phyloP scores from a whole-genome alignment of 2,329 filamentous ascomycete species.

The Fusarium longipes region DNA sequence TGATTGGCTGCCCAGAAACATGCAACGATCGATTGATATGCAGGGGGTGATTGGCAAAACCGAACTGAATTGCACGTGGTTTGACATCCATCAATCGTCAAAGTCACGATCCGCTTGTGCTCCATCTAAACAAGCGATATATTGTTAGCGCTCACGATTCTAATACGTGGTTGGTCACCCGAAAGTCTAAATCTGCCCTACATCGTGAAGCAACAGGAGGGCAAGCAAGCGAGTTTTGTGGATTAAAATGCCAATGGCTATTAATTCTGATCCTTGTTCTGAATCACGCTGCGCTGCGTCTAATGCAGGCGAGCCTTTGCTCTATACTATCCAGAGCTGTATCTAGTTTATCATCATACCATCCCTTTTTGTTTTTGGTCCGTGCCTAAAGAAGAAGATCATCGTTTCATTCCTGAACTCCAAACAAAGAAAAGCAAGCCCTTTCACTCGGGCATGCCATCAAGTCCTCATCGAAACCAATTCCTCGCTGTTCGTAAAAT shows the following conservation, averaged over 20 bases:
- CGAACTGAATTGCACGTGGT: slow-evolving; percentile 11
- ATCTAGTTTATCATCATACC: slow-evolving; percentile 33
- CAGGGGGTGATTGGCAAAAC: slow-evolving; percentile 15
- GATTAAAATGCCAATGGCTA: slow-evolving; percentile 22
- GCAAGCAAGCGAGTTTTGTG: neutral
- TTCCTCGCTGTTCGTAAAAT: slow-evolving; percentile 8
- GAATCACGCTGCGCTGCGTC: slow-evolving; percentile 23
- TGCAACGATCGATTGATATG: slow-evolving; percentile 29
- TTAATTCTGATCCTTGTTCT: slow-evolving; percentile 33
- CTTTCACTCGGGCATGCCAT: neutral
- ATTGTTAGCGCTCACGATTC: slow-evolving; percentile 9
- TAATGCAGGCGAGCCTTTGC: slow-evolving; percentile 23
- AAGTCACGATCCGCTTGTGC: slow-evolving; percentile 16
- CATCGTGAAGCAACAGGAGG: neutral
- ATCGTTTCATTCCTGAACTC: slow-evolving; percentile 33
- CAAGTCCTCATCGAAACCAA: neutral
- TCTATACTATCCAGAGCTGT: slow-evolving; percentile 36
- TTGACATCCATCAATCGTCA: slow-evolving; percentile 3
- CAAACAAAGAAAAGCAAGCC: slow-evolving; percentile 35
- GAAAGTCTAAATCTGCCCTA: slow-evolving; percentile 15
- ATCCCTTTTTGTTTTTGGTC: slow-evolving; percentile 16
- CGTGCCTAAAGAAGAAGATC: slow-evolving; percentile 10
- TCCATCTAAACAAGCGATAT: slow-evolving; percentile 3
- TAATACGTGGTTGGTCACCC: neutral
- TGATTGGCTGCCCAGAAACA: slow-evolving; percentile 35